These are phyloP conservation scores for Apiospora pterosperma DNA, from an alignment of 2,329 filamentous ascomycete genomes.

Conservation along the genomic window DNA sequence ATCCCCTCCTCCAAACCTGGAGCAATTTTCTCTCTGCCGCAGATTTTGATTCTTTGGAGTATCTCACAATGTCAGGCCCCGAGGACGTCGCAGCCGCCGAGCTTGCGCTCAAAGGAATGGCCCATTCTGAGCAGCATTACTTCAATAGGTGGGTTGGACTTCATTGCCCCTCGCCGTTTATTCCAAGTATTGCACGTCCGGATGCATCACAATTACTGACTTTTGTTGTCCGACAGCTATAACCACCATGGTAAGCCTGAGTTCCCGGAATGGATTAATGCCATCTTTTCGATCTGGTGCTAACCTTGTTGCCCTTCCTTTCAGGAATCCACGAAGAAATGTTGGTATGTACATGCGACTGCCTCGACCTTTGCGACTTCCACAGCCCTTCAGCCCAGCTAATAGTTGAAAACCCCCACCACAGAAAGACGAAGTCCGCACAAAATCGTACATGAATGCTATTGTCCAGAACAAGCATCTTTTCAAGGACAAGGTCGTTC, in stretches of 20 bases:
- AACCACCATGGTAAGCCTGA: conserved; percentile 83
- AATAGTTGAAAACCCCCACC: conserved; percentile 14
- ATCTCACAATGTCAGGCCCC: conserved; percentile 27
- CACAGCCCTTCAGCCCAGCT: conserved; percentile 19
- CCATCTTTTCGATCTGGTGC: not conserved
- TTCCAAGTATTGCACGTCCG: conserved; percentile 31
- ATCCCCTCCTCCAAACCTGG: not conserved
- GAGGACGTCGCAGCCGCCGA: conserved; percentile 61
- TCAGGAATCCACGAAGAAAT: conserved; percentile 95
- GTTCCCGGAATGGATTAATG: not conserved
- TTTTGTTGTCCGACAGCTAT: conserved; percentile 58
- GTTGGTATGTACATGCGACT: conserved; percentile 65
- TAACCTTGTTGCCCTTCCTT: not conserved
- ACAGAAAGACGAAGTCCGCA: conserved; percentile 98
- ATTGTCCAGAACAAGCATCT: conserved; percentile 96
- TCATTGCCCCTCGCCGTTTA: conserved; percentile 7
- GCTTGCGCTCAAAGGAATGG: conserved; percentile 67
- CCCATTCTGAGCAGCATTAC: conserved; percentile 97
- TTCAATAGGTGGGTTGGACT: conserved; percentile 77
- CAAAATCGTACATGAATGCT: conserved; percentile 92
- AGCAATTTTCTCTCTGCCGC: not conserved
- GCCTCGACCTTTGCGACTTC: conserved; percentile 12
- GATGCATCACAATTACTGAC: conserved; percentile 13
- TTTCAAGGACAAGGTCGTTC: conserved; percentile 79
- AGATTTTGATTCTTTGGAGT: too few relatives aligned